Evolutionary conservation across 2,329 filamentous ascomycete genomes (phyloP).

Genomic region (Fusarium annulatum): DNA sequence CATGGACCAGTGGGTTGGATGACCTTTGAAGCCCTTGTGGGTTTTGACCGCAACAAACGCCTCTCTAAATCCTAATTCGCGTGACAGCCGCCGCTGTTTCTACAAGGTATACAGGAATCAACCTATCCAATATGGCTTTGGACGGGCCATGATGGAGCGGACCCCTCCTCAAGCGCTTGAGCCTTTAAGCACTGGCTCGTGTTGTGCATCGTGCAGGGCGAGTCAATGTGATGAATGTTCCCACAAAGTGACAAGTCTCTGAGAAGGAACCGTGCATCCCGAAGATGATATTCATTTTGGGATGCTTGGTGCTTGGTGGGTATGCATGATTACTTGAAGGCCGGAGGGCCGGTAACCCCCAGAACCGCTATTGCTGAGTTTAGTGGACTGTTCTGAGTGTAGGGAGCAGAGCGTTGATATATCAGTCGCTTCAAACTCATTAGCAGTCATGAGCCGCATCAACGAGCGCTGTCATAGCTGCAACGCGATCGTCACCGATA

Average conservation of each 20-base stretch:
- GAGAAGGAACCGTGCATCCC: neutral
- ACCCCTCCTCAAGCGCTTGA: slow-evolving; percentile 24
- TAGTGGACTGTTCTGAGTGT: neutral
- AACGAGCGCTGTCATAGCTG: slow-evolving; percentile 14
- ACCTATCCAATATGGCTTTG: neutral
- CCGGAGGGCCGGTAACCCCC: neutral
- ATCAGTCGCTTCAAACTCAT: slow-evolving; percentile 20
- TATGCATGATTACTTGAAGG: neutral
- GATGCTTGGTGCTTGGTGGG: neutral
- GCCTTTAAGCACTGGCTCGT: slow-evolving; percentile 17
- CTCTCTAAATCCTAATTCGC: slow-evolving; percentile 17
- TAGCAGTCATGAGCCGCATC: slow-evolving; percentile 11
- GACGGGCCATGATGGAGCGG: slow-evolving; percentile 17
- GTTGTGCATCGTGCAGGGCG: slow-evolving; percentile 27
- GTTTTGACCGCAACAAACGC: slow-evolving; percentile 35
- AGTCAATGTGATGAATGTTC: slow-evolving; percentile 4
- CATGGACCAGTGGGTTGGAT: slow-evolving; percentile 17
- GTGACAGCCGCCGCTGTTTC: slow-evolving; percentile 15
- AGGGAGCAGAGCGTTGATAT: neutral
- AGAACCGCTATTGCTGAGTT: neutral
- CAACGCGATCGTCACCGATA: neutral
- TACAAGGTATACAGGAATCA: slow-evolving; percentile 9
- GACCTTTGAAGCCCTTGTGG: slow-evolving; percentile 12
- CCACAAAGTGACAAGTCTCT: slow-evolving; percentile 2
- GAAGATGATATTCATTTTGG: neutral